phyloP scores from a whole-genome alignment of 2,329 filamentous ascomycete genomes.

The Epichloe scottii region DNA sequence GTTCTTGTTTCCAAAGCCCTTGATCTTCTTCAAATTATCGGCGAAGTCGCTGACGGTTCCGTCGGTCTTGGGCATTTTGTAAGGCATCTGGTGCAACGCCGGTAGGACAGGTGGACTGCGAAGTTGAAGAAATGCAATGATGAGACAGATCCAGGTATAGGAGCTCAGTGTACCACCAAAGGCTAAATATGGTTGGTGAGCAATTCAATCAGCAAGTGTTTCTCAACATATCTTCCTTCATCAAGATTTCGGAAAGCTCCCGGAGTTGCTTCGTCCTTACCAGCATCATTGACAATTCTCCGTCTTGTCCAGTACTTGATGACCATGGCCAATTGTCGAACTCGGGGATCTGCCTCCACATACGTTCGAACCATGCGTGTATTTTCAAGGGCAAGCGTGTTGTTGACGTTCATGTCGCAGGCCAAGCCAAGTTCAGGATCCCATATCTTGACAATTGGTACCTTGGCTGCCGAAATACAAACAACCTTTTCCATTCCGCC shows the following conservation, averaged over 20 bases:
- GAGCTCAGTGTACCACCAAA: conserved; percentile 92
- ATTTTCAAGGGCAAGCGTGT: conserved; percentile 86
- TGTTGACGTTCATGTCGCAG: conserved; percentile 99
- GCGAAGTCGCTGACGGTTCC: conserved; percentile 68
- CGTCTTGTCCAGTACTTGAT: conserved; percentile 95
- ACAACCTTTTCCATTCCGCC: conserved; percentile 96
- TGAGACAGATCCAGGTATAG: conserved; percentile 98
- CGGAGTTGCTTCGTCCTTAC: conserved; percentile 32
- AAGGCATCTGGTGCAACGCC: conserved; percentile 59
- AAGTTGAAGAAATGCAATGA: conserved; percentile 89
- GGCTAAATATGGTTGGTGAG: conserved; percentile 34
- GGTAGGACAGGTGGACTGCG: conserved; percentile 75
- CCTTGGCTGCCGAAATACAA: conserved; percentile 88
- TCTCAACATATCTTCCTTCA: background rate
- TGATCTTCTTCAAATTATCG: conserved; percentile 66
- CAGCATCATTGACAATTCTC: conserved; percentile 89
- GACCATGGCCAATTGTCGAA: conserved; percentile 88
- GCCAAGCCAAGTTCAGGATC: conserved; percentile 81
- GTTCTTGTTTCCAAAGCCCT: conserved; percentile 65
- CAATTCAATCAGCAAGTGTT: conserved; percentile 10
- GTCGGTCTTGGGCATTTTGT: conserved; percentile 39
- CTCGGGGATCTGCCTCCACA: conserved; percentile 81
- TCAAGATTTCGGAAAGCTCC: background rate
- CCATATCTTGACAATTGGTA: conserved; percentile 98
- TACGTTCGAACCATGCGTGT: conserved; percentile 97